Conservation (phyloP, 352 stramenopile species). For the Globisporangium rhizosaccharum region DNA sequence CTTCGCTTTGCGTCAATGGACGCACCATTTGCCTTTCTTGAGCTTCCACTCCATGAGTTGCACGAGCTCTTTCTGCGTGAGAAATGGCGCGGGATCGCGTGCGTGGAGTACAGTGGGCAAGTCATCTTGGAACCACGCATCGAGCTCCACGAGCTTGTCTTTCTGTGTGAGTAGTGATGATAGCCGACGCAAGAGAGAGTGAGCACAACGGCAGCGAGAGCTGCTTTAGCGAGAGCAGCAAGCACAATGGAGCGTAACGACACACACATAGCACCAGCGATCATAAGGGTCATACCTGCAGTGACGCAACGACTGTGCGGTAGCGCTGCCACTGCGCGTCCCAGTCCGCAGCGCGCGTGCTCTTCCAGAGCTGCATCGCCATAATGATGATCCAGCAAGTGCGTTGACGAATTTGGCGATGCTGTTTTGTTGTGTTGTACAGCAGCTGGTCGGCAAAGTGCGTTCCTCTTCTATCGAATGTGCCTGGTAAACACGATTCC, state of each 20-base stretch:
- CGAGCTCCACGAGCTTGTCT: slow-evolving; percentile 46
- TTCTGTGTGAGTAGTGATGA: slow-evolving; percentile 25
- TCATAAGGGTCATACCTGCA: slow-evolving; percentile 25
- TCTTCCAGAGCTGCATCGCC: slow-evolving; percentile 23
- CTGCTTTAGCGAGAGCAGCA: neutral
- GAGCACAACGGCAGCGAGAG: neutral
- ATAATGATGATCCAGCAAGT: neutral
- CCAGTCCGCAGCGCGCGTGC: slow-evolving; percentile 26
- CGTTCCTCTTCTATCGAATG: neutral
- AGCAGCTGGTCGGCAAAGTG: neutral
- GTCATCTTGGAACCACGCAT: slow-evolving; percentile 46
- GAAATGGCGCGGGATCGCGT: slow-evolving; percentile 42
- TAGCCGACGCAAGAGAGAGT: no score
- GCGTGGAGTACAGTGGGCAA: slow-evolving; percentile 34
- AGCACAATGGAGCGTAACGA: neutral
- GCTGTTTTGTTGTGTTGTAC: neutral
- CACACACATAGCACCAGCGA: neutral
- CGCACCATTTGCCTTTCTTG: slow-evolving; percentile 79
- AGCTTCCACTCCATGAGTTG: slow-evolving; percentile 82
- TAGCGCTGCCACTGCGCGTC: slow-evolving; percentile 31
- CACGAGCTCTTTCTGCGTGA: slow-evolving; percentile 50
- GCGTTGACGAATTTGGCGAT: neutral
- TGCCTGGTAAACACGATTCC: no score
- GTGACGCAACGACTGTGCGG: slow-evolving; percentile 25
- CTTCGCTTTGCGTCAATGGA: no score